These are phyloP conservation scores for Tilletiopsis washingtonensis DNA, from an alignment of 1,284 basidiomycete species.

Conservation along the genomic window DNA sequence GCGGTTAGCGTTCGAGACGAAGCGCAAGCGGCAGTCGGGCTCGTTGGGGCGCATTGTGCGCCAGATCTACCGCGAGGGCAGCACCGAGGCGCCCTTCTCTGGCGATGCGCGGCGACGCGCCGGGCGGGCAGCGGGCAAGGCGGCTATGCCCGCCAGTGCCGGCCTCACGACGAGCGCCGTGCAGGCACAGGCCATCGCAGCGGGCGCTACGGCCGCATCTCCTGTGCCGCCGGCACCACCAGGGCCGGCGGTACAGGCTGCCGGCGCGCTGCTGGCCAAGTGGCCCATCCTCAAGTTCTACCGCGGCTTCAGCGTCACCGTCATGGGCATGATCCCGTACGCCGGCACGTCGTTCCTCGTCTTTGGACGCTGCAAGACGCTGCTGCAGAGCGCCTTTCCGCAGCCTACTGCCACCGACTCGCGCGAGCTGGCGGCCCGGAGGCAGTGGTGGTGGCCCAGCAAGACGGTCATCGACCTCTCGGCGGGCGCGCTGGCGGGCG, in stretches of 20 bases:
- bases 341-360: constrained; percentile 87
- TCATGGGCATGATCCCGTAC: constrained; percentile 74
- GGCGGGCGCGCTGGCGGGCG: constrained; percentile 85
- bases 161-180: constrained; percentile 1
- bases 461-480: constrained; percentile 55
- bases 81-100: constrained; percentile 38
- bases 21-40: constrained; percentile 38
- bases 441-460: constrained; percentile 28
- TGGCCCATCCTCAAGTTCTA: constrained; percentile 69
- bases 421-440: constrained; percentile 5
- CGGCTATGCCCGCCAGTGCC: not conserved
- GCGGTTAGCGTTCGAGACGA: constrained; percentile 81
- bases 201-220: constrained; percentile 17
- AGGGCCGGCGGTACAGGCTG: constrained; percentile 1
- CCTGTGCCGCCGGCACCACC: constrained; percentile 9
- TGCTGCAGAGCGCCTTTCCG: constrained; percentile 30
- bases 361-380: constrained; percentile 41
- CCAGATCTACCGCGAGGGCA: constrained; percentile 42
- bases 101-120: constrained; percentile 31
- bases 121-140: constrained; percentile 29
- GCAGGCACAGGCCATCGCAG: constrained; percentile 49
- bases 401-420: not conserved
- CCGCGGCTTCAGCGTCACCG: constrained; percentile 64
- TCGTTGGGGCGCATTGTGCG: constrained; percentile 28
- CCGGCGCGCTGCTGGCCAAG: constrained; percentile 17